Base-by-base conservation (phyloP, 208 protist genomes). In the Acanthamoeba rhysodes region DNA sequence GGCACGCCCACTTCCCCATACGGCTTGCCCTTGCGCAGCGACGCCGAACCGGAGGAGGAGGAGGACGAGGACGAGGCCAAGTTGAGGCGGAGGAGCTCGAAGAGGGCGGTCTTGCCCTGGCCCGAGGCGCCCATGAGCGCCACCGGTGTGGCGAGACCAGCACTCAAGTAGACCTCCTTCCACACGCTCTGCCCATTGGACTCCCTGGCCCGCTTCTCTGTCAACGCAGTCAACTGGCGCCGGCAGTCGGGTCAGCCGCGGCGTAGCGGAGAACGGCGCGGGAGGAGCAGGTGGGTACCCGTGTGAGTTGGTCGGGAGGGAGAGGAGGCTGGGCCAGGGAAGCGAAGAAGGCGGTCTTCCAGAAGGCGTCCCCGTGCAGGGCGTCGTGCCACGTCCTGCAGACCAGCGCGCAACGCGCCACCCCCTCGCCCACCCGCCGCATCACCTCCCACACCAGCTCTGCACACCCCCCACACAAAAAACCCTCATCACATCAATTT, bases 361-460 rank as follows among this genome's bases (percentile, higher is more conserved):
- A 85, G 78, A 85, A 85, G 45, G 45, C 48, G 0, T 85, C 78
- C 2, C 48, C 78, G 12, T 34, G 24, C 8, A 85, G 78, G 20
- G 78, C 78, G 20, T 34, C 16, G 24, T 34, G 78, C 78, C 78
- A 85, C 27, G 18, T 12, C 45, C 29, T 22, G 78, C 78, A 85
- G 2, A 85, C 78, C 24, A 85, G 48, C 45, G 0, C 45, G n/a
- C 78, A 85, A 9, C 78, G 78, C 29, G 48, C 78, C 45, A 85
- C 48, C 24, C 48, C 78, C 78, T 0, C 41, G 2, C 78, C 78
- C 27, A 85, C 78, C 45, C 48, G 32, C 18, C 22, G 7, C 78
- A 85, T 50, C 0, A 85, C 48, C 45, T n/a, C 78, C 78, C 78
- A 85, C 78, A 85, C 2, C 45, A 85, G 48, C 20, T 85, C 78